Percentiles rank a stretch among this genome's conserved stretches.
phyloP scores from a whole-genome alignment of 371 early-diverging fungal genomes.

The Mucor racemosus region DNA sequence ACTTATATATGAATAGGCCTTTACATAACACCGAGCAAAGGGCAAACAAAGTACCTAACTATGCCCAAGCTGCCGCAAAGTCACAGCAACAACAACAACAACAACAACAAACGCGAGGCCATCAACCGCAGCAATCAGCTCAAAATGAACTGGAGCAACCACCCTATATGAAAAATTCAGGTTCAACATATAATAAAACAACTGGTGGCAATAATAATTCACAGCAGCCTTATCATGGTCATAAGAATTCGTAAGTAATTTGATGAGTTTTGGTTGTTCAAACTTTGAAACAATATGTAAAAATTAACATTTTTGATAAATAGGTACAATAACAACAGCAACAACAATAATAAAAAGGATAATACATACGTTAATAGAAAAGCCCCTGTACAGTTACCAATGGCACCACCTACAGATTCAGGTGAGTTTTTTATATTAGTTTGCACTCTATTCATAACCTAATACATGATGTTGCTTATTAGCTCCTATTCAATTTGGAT shows the following conservation, averaged over 20 bases:
- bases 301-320: background rate
- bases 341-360: slow-evolving; percentile 11
- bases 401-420: slow-evolving; percentile 45
- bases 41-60: slow-evolving; percentile 3
- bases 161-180: background rate
- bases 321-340: slow-evolving; percentile 1
- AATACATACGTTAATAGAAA: slow-evolving; percentile 21
- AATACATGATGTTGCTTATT: background rate
- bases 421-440: slow-evolving; percentile 25
- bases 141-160: background rate
- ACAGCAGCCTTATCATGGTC: background rate
- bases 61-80: slow-evolving; percentile 10
- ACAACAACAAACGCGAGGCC: slow-evolving; percentile 7
- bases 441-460: background rate
- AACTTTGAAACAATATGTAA: background rate
- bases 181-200: background rate
- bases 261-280: no score
- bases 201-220: background rate
- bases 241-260: background rate
- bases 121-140: slow-evolving; percentile 11
- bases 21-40: slow-evolving; percentile 9
- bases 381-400: slow-evolving; percentile 49
- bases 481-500: slow-evolving; percentile 63
- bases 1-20: slow-evolving; percentile 7
- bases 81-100: slow-evolving; percentile 4